Base-by-base conservation (phyloP, 257 asterid genomes). In the Jacaranda copaia region DNA sequence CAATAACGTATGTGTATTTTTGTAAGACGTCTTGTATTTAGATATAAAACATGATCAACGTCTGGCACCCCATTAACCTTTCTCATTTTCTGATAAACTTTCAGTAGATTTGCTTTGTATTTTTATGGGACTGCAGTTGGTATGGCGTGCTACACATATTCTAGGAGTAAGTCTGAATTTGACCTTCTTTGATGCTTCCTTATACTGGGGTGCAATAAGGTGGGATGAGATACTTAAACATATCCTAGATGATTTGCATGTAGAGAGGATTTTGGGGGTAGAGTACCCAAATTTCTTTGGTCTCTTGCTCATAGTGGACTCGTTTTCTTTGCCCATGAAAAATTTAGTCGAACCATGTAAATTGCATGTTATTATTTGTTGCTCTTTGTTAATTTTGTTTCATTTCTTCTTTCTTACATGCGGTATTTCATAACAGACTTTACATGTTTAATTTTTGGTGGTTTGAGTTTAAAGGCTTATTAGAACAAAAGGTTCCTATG, bases 191-290 rank as follows among this genome's bases (percentile, higher is more conserved):
- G 32, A 25, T 25, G 32, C 32, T 2, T 25, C 32, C 32, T 25
- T 25, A 25, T 25, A 25, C 32, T 25, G 32, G 32, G 32, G 32
- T 25, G 32, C 32, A 25, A 25, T 25, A 25, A 25, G 32, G 45
- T 5, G 61, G 32, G 19, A 59, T 5, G 61, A 49, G 19, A 19
- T 48, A 51, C 48, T 49, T 51, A 61, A 35, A 61, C 46, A 12
- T 63, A 15, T 63, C 49, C 69, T 15, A 13, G 25, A 63, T 20
- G 8, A 57, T 53, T 4, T 14, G 7, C 38, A 2, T 57, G 10
- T 8, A 19, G 63, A 57, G 20, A 57, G 63, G 63, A 43, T 67
- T 67, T 9, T 25, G 11, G 58, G 58, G 45, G 63, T 72, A 7
- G 66, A 40, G 11, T 55, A 18, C 56, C 43, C 32, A 40, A 1